Evolutionary conservation across 139 green algal species (phyloP).

Genomic region (Coccomyxa sp.): DNA sequence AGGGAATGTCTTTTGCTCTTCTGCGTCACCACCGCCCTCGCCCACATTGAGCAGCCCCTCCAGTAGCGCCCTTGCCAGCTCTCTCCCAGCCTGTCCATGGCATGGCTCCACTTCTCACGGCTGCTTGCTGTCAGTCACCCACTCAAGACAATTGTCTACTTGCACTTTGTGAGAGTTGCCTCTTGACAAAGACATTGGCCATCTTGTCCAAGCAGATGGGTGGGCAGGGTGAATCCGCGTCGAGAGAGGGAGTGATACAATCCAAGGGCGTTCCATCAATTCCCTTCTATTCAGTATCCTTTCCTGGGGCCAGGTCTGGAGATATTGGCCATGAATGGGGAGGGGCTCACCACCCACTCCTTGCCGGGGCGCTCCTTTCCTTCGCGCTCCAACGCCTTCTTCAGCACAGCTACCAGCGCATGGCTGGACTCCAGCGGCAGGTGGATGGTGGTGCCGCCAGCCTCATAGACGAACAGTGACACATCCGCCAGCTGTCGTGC

Average conservation of each 20-base stretch:
- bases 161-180: too few species aligned
- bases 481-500: conserved; percentile 47
- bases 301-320: too few species aligned
- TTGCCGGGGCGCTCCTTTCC: conserved; percentile 1
- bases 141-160: too few species aligned
- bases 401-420: conserved; percentile 50
- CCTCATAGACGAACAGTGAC: conserved; percentile 31
- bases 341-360: conserved; percentile 7
- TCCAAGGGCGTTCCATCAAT: too few species aligned
- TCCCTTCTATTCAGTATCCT: too few species aligned
- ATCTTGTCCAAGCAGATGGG: too few species aligned
- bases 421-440: conserved; percentile 50
- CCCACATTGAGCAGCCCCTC: conserved; percentile 45
- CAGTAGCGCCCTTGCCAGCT: conserved; percentile 53
- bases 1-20: conserved; percentile 5
- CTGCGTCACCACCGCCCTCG: conserved; percentile 9
- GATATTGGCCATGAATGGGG: too few species aligned
- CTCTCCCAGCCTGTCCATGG: conserved; percentile 20
- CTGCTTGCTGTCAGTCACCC: too few species aligned
- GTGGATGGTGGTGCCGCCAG: conserved; percentile 34
- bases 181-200: too few species aligned
- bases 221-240: too few species aligned
- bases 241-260: too few species aligned
- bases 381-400: neutral
- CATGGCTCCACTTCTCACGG: too few species aligned